phyloP scores from a whole-genome alignment of 495 filamentous ascomycete species.

The Trichocladium uniseriatum region DNA sequence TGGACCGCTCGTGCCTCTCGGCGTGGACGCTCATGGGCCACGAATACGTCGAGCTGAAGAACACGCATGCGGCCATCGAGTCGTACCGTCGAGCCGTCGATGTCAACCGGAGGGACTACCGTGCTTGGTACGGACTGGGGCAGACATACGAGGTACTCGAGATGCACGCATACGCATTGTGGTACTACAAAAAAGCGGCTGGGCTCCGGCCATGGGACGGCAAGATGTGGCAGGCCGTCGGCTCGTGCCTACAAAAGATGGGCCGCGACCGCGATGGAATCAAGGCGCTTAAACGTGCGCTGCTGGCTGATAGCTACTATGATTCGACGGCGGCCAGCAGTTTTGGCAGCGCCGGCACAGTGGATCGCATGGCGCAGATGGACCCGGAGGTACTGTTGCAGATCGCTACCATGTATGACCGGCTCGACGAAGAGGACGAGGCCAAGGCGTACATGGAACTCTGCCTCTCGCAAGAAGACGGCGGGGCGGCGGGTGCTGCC shows the following conservation, averaged over 20 bases:
- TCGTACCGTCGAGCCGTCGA: conserved; percentile 94
- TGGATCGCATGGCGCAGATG: conserved; percentile 46
- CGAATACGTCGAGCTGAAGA: conserved; percentile 98
- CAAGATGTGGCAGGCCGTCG: conserved; percentile 98
- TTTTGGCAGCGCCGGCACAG: conserved; percentile 33
- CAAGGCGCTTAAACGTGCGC: conserved; percentile 84
- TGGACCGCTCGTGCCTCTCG: conserved; percentile 83
- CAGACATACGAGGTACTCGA: conserved; percentile 97
- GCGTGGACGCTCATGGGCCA: conserved; percentile 99
- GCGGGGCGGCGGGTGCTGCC: conserved; percentile 29
- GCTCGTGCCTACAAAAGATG: conserved; percentile 81
- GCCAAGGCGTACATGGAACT: conserved; percentile 91
- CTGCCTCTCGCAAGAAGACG: conserved; percentile 80
- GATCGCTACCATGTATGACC: conserved; percentile 84
- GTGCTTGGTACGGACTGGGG: conserved; percentile 96
- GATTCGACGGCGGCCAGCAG: conserved; percentile 43
- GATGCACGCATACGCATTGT: conserved; percentile 93
- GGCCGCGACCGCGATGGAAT: conserved; percentile 74
- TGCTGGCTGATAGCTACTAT: conserved; percentile 75
- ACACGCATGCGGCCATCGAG: conserved; percentile 97
- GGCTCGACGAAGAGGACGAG: conserved; percentile 62
- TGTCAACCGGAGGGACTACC: conserved; percentile 91
- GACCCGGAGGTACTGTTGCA: conserved; percentile 86
- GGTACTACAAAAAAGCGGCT: conserved; percentile 95
- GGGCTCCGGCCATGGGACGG: conserved; percentile 84